phyloP scores from a whole-genome alignment of 2,329 filamentous ascomycete genomes.

The Colletotrichum tanaceti region DNA sequence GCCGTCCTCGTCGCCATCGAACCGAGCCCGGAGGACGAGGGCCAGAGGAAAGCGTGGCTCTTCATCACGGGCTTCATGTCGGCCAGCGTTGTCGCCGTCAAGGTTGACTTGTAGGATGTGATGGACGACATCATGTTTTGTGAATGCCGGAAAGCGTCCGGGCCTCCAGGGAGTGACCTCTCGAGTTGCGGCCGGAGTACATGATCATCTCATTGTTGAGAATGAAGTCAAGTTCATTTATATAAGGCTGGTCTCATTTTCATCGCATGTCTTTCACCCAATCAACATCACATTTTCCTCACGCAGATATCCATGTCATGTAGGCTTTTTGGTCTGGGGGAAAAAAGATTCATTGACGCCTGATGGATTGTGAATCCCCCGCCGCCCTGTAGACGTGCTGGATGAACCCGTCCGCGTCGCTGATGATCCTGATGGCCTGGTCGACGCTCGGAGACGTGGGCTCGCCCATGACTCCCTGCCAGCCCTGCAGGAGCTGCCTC shows the following conservation, averaged over 20 bases:
- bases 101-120: constrained; percentile 57
- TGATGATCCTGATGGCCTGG: constrained; percentile 59
- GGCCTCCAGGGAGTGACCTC: too few species aligned
- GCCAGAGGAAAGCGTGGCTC: constrained; percentile 64
- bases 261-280: not conserved
- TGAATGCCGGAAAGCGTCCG: too few species aligned
- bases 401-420: constrained; percentile 57
- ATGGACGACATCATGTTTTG: not conserved
- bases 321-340: too few species aligned
- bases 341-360: not conserved
- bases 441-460: constrained; percentile 59
- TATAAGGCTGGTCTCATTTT: too few species aligned
- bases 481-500: constrained; percentile 53
- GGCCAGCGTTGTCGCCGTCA: constrained; percentile 60
- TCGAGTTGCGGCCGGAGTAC: too few species aligned
- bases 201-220: too few species aligned
- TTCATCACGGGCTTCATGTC: constrained; percentile 68
- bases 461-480: constrained; percentile 55
- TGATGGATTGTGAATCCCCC: constrained; percentile 33
- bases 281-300: not conserved
- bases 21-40: constrained; percentile 55
- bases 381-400: constrained; percentile 48
- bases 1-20: constrained; percentile 66
- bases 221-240: not conserved
- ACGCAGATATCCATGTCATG: not conserved